Evolutionary conservation across 768 basidiomycete species (phyloP).

Genomic region (Pisolithus microcarpus): DNA sequence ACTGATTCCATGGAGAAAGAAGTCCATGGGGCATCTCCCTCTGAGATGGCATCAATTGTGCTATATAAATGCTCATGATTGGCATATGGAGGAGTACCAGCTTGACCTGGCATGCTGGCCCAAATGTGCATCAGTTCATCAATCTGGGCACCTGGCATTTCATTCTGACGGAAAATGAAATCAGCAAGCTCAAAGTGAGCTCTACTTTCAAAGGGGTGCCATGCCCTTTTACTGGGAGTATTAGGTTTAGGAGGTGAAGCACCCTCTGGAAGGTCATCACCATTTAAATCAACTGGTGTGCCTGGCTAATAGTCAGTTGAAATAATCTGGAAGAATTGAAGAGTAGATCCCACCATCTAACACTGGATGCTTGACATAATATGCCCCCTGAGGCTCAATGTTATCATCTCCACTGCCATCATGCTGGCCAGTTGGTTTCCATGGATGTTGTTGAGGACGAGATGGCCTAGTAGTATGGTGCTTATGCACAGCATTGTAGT

Average conservation of each 20-base stretch:
- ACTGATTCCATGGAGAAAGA: no score
- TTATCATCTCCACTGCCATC: background rate
- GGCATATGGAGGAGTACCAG: conserved; percentile 13
- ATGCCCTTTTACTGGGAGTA: conserved; percentile 1
- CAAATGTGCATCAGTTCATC: conserved; percentile 4
- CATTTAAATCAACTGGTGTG: background rate
- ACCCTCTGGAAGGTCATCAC: background rate
- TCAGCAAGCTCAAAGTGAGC: conserved; percentile 4
- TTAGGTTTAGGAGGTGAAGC: background rate
- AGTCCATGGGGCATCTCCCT: background rate
- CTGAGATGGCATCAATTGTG: conserved; percentile 19
- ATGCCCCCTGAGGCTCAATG: conserved; percentile 1
- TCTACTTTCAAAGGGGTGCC: conserved; percentile 1
- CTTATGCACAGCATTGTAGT: background rate
- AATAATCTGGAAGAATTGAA: background rate
- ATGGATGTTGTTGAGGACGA: background rate
- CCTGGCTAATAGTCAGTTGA: background rate
- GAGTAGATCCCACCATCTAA: conserved; percentile 1
- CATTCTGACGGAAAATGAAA: conserved; percentile 3
- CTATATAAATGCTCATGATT: conserved; percentile 14
- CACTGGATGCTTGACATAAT: conserved; percentile 1
- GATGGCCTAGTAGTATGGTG: background rate
- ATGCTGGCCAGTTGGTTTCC: background rate
- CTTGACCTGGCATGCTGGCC: conserved; percentile 7
- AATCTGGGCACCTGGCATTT: conserved; percentile 5